Conservation (phyloP, 371 early-diverging fungal species). For the Basidiobolus heterosporus region DNA sequence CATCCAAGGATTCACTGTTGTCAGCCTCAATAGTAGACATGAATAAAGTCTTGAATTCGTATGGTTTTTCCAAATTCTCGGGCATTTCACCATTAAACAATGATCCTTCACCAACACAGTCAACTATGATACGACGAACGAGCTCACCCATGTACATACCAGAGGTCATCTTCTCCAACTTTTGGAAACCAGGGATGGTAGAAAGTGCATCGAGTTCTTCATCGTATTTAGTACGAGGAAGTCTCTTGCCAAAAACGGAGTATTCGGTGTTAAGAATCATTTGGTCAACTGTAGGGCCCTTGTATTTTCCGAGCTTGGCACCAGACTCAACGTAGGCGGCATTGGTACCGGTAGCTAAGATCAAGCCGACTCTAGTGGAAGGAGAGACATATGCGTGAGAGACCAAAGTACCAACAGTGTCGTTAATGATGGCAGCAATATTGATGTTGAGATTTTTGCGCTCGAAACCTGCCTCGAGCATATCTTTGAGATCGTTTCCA, state of each 20-base stretch:
- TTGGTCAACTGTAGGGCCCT: conserved; percentile 27
- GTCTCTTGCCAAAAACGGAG: conserved; percentile 73
- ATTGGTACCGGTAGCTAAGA: conserved; percentile 90
- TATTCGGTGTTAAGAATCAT: conserved; percentile 83
- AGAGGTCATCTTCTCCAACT: conserved; percentile 92
- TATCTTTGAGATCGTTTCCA: conserved; percentile 60
- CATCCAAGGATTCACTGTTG: neutral
- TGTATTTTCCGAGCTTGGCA: conserved; percentile 46
- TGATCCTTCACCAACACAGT: conserved; percentile 55
- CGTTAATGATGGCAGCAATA: conserved; percentile 80
- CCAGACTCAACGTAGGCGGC: conserved; percentile 73
- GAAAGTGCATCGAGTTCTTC: conserved; percentile 55
- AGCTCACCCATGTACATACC: conserved; percentile 89
- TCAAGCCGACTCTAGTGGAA: conserved; percentile 70
- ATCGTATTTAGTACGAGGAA: conserved; percentile 78
- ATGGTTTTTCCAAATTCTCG: conserved; percentile 32
- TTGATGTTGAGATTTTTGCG: conserved; percentile 50
- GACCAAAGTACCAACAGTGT: conserved; percentile 81
- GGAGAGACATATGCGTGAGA: conserved; percentile 75
- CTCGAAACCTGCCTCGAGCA: conserved; percentile 60
- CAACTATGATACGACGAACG: conserved; percentile 52
- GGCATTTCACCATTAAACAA: conserved; percentile 54
- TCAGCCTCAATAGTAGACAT: conserved; percentile 31
- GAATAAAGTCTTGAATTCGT: conserved; percentile 56
- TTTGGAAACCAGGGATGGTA: conserved; percentile 54